These are phyloP conservation scores for Nicotiana obtusifolia DNA, from an alignment of 257 asterid genomes.

Conservation along the genomic window DNA sequence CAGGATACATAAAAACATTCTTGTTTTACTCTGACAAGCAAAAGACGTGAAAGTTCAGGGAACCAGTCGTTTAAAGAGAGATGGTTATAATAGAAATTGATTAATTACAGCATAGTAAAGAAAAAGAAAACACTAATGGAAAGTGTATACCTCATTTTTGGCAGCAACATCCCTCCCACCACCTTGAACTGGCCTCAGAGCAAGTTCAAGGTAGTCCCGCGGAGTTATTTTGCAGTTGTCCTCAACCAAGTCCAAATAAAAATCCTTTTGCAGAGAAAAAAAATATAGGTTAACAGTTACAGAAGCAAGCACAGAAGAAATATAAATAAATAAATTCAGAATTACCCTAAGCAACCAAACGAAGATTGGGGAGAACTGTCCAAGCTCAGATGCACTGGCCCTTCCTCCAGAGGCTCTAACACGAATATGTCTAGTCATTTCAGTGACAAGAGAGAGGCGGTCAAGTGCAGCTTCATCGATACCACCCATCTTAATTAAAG, in stretches of 20 bases:
- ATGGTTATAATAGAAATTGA: neutral
- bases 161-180: conserved; percentile 72
- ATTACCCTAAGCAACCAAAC: conserved; percentile 98
- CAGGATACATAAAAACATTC: neutral
- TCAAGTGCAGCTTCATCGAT: conserved; percentile 98
- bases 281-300: neutral
- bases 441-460: conserved; percentile 97
- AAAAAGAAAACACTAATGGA: neutral
- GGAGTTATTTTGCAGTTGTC: conserved; percentile 89
- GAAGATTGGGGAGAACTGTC: conserved; percentile 92
- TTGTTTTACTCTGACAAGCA: neutral
- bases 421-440: conserved; percentile 98
- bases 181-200: conserved; percentile 77
- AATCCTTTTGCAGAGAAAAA: conserved; percentile 55
- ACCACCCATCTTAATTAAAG: conserved; percentile 83
- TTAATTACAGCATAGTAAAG: neutral
- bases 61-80: neutral
- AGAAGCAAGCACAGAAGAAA: conserved; percentile 10
- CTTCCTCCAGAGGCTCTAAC: conserved; percentile 90
- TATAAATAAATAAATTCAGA: neutral
- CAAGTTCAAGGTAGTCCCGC: conserved; percentile 97
- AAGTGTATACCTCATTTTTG: conserved; percentile 68
- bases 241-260: conserved; percentile 82
- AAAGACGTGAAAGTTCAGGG: neutral
- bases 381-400: conserved; percentile 83